Evolutionary conservation across 2,329 filamentous ascomycete species (phyloP), one percentile per base, ranked within the genome.

Genomic region (Tetracladium maxilliforme): DNA sequence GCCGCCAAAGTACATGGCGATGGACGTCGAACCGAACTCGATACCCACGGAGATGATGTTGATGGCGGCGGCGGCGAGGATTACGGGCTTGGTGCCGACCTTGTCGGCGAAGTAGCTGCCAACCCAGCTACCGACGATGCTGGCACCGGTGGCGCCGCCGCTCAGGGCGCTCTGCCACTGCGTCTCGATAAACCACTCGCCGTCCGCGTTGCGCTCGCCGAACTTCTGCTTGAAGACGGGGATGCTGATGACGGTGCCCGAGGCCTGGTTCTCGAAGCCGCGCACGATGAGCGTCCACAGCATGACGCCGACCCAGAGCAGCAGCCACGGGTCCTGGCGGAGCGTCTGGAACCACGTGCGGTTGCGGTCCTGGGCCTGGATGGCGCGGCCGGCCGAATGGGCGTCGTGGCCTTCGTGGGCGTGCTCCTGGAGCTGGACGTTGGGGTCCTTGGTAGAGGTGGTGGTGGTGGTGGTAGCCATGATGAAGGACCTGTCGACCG

Each of bases 111-210:
- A 25, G 21, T 33, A 45, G 4, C 36, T 40, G 1, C 35, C 40
- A 10, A 29, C 28, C 21, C 21, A 33, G 7, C 40, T 29, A 7
- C 41, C 41, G 6, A 42, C 13, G 16, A 44, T 41, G 3, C 36
- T 36, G 11, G 37, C 31, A 5, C 30, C 53, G 11, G 55, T 44
- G 3, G 54, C 53, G 0, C 42, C 56, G 8, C 51, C 54, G 19
- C 45, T 45, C 30, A 58, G 57, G 5, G 55, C 54, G 12, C 43
- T 45, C 33, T 61, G 54, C 56, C 56, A 61, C 10, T 49, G 44
- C 4, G 52, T 46, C 10, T 48, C 37, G 7, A 59, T 35, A 6
- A 56, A 51, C 38, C 51, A 58, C 27, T 38, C 38, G 2, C 41
- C 48, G 2, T 45, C 41, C 21, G 41, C 52, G 23, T 28, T 25